phyloP scores from a whole-genome alignment of 495 filamentous ascomycete species.

The Annulohypoxylon bovei region DNA sequence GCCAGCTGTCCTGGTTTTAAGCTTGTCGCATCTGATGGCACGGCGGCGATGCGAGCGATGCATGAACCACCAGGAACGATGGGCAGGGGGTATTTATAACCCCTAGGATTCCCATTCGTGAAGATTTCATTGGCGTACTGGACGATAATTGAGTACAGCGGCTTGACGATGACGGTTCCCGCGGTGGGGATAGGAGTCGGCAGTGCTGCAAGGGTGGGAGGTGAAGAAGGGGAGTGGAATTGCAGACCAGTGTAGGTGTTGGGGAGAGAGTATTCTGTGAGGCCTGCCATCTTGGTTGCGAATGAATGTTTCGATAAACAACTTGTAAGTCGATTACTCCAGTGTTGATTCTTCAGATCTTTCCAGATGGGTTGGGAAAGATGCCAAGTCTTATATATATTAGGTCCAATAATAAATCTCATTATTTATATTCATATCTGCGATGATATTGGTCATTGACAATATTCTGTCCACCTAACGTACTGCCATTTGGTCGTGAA shows the following conservation, averaged over 20 bases:
- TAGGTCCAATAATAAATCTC: neutral
- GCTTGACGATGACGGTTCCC: conserved; percentile 37
- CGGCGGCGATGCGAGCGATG: conserved; percentile 57
- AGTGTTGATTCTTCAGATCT: neutral
- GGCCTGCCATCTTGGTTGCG: conserved; percentile 12
- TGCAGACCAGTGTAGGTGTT: conserved; percentile 38
- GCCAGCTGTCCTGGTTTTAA: conserved; percentile 60
- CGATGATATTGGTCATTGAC: neutral
- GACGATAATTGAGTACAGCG: conserved; percentile 38
- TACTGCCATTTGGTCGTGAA: neutral
- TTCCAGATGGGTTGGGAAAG: neutral
- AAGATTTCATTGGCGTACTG: conserved; percentile 43
- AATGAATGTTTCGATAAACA: neutral
- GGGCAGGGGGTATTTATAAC: conserved; percentile 42
- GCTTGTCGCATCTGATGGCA: conserved; percentile 56
- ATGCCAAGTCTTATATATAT: neutral
- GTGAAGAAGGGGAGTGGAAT: conserved; percentile 39
- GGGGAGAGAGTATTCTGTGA: conserved; percentile 24
- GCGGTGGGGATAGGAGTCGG: conserved; percentile 34
- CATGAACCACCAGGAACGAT: conserved; percentile 38
- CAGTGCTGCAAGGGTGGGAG: conserved; percentile 29
- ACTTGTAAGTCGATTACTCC: neutral
- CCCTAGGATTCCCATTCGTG: conserved; percentile 39
- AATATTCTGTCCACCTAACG: neutral
- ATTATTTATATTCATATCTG: neutral